phyloP scores from a whole-genome alignment of 495 filamentous ascomycete genomes.

The Aspergillus cavernicola region DNA sequence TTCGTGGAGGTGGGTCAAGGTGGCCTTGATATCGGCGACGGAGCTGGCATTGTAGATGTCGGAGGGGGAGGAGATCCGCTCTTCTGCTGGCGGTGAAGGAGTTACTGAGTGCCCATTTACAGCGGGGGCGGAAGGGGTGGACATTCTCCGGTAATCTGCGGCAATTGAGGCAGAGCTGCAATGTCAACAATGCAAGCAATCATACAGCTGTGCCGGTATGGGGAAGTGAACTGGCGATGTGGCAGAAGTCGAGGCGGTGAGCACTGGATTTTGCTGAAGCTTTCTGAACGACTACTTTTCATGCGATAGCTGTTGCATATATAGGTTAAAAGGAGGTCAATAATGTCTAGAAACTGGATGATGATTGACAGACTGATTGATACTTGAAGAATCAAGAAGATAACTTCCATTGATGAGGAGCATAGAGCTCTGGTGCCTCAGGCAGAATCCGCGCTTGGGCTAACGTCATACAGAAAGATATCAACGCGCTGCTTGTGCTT shows the following conservation, averaged over 20 bases:
- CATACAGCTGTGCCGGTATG: too few relatives aligned
- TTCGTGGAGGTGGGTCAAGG: constrained; percentile 66
- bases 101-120: constrained; percentile 29
- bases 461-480: constrained; percentile 15
- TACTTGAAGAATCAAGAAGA: too few relatives aligned
- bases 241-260: constrained; percentile 31
- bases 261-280: background rate
- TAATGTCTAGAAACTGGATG: background rate
- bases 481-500: background rate
- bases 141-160: constrained; percentile 19
- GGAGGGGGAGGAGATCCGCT: constrained; percentile 14
- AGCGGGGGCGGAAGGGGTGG: constrained; percentile 16
- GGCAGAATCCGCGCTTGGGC: constrained; percentile 8
- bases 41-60: constrained; percentile 67
- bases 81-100: constrained; percentile 13
- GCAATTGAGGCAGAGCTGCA: background rate
- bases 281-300: background rate
- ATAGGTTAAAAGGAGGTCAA: background rate
- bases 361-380: too few relatives aligned
- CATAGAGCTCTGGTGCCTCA: constrained; percentile 7
- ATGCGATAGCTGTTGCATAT: background rate
- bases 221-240: constrained; percentile 2
- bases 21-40: constrained; percentile 71
- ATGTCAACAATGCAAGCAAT: background rate
- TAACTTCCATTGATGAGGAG: background rate